Evolutionary conservation across 106 monocot species (phyloP), one percentile per base, ranked within the genome.

Genomic region (Dendrobium catenatum): DNA sequence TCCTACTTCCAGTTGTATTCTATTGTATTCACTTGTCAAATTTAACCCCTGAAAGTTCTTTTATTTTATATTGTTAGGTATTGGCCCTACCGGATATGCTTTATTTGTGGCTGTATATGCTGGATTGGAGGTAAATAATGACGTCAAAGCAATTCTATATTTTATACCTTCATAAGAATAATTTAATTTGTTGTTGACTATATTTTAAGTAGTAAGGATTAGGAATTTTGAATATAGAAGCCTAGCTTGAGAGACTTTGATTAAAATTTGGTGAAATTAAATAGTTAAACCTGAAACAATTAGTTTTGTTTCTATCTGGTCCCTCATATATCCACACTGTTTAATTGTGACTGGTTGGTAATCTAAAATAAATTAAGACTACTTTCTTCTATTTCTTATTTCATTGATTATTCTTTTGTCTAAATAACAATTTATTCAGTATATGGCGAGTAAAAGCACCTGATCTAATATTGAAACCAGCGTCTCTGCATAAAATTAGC

Each of bases 21-120:
- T 74, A 20, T 74, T 74, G 18, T n/a, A 33, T 72, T 70, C 33
- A 15, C 40, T 37, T 72, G 33, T 72, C 9, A 72, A 72, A 40
- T 33, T 74, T 20, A 6, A 44, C 43, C n/a, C 41, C 20, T 31
- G 44, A 16, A 43, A 42, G 17, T 20, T 44, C 20, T 74, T 42
- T 19, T 74, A 5, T 20, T 33, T 40, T 68, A 40, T 73, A 11
- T 51, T 1, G 74, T 75, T 85, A 97, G 97, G 94, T 84, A 87
- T 90, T 87, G 97, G 97, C 5, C 86, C 96, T 66, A 88, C 92
- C 73, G 96, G 96, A 85, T 97, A 97, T 86, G 96, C 96, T 82
- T 79, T 97, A 76, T 97, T 94, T 88, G 81, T 97, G 42, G 89
- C 86, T 82, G 94, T 92, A 78, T 97, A 94, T 81, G 90, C 94